Evolutionary conservation across 73 alveolate species (phyloP), one percentile per base, ranked within the genome.

Genomic region (Paramecium tetraurelia): DNA sequence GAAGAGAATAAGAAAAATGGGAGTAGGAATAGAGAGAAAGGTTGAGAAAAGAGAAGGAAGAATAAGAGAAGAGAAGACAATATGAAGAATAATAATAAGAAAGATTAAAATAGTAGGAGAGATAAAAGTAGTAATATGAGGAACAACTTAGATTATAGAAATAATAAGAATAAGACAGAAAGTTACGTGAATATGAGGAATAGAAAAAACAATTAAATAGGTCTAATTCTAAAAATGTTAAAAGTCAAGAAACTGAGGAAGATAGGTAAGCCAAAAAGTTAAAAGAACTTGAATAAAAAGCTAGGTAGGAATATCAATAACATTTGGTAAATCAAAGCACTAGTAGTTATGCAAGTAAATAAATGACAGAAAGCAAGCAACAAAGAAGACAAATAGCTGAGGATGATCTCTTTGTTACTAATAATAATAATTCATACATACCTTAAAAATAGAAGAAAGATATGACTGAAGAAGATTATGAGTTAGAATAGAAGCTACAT

Each of bases 331-430:
- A 44, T 80, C n/a, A 80, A 41, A 44, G 50, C 18, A 44, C 35
- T 80, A 46, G 36, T 43, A 80, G 72, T 80, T 31, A 46, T 44
- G 33, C 16, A 11, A 63, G 84, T 63, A 27, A 63, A 63, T 27
- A 27, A 63, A 63, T 33, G 46, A 24, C 46, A 18, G 33, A 75
- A 80, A 44, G 46, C 20, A 44, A 80, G 3, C 9, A 40, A 48
- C 16, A 36, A 36, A 80, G 57, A 41, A 41, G 90, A 80, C 43
- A 80, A 43, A 31, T 80, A 21, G 0, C 46, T 21, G 90, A 80
- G 44, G 90, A 80, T 80, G 90, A 80, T 43, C 57, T 80, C 9
- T 80, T 43, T 80, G 48, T 31, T 41, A 57, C 27, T 12, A 41
- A 5, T 11, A 36, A 80, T 12, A 44, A 46, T 24, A 80, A 80